phyloP scores from a whole-genome alignment of 371 early-diverging fungal genomes.

The Nematocida parisii region DNA sequence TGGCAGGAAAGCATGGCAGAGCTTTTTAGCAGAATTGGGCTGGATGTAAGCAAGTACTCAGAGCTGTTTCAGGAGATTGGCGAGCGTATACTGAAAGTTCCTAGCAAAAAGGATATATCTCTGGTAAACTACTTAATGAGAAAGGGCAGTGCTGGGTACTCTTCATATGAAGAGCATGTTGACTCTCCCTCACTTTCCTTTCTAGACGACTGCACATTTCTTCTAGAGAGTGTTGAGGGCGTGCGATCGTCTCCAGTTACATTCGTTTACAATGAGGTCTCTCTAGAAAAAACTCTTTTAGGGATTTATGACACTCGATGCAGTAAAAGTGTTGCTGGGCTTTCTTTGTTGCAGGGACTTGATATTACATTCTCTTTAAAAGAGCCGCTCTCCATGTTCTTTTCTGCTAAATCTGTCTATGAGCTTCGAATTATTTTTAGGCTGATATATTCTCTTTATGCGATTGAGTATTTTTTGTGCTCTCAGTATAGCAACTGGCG shows the following conservation, averaged over 20 bases:
- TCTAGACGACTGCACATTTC: conserved; percentile 29
- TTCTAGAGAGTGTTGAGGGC: conserved; percentile 12
- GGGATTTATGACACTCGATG: conserved; percentile 13
- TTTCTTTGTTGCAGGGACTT: conserved; percentile 46
- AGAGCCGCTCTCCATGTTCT: conserved; percentile 46
- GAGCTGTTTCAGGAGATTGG: conserved; percentile 38
- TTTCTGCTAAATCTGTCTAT: conserved; percentile 30
- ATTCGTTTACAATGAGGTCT: conserved; percentile 15
- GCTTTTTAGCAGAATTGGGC: conserved; percentile 10
- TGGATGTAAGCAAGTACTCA: conserved; percentile 26
- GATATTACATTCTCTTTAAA: conserved; percentile 24
- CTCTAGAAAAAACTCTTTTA: conserved; percentile 20
- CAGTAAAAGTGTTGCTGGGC: not conserved
- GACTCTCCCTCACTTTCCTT: conserved; percentile 40
- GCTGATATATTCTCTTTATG: conserved; percentile 50
- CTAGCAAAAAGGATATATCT: conserved; percentile 28
- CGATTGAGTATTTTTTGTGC: conserved; percentile 34
- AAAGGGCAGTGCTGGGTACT: conserved; percentile 2
- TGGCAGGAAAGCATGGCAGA: conserved; percentile 23
- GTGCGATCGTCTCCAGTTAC: not conserved
- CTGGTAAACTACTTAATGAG: conserved; percentile 37
- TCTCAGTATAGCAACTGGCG: conserved; percentile 15
- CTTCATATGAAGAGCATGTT: conserved; percentile 16
- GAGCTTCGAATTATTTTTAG: conserved; percentile 46
- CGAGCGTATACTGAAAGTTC: conserved; percentile 1